Evolutionary conservation across 345 rosid genomes (phyloP).

Genomic region (Gossypioides kirkii): DNA sequence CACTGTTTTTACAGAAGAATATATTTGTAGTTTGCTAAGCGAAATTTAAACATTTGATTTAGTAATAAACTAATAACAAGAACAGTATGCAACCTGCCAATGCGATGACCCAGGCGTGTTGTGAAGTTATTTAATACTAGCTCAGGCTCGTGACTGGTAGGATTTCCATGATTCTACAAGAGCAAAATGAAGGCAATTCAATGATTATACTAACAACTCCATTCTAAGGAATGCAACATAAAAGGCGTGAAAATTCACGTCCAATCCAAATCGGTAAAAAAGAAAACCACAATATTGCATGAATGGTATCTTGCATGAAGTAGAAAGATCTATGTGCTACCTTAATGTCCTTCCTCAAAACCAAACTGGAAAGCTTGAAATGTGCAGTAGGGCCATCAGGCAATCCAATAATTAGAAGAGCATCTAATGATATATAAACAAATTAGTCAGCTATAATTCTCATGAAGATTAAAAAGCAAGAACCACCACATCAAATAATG

Average conservation of each 20-base stretch:
- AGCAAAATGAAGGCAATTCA: conserved; percentile 1
- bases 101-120: conserved; percentile 82
- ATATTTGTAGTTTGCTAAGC: neutral
- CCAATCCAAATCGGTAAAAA: neutral
- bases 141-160: conserved; percentile 88
- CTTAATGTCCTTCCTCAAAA: conserved; percentile 87
- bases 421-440: conserved; percentile 45
- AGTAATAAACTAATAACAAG: neutral
- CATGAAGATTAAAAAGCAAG: neutral
- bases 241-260: neutral
- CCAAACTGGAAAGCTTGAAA: conserved; percentile 81
- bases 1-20: too few relatives aligned
- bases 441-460: conserved; percentile 12
- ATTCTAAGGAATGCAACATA: neutral
- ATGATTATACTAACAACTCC: neutral
- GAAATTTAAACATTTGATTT: neutral
- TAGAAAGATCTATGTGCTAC: conserved; percentile 24
- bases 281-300: neutral
- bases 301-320: neutral
- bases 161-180: conserved; percentile 84
- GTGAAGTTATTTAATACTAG: conserved; percentile 82
- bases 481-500: neutral
- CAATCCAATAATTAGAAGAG: conserved; percentile 69
- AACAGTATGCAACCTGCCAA: conserved; percentile 59
- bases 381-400: conserved; percentile 97